Base-by-base conservation (phyloP, 495 filamentous ascomycete species). In the Amorphotheca resinae region DNA sequence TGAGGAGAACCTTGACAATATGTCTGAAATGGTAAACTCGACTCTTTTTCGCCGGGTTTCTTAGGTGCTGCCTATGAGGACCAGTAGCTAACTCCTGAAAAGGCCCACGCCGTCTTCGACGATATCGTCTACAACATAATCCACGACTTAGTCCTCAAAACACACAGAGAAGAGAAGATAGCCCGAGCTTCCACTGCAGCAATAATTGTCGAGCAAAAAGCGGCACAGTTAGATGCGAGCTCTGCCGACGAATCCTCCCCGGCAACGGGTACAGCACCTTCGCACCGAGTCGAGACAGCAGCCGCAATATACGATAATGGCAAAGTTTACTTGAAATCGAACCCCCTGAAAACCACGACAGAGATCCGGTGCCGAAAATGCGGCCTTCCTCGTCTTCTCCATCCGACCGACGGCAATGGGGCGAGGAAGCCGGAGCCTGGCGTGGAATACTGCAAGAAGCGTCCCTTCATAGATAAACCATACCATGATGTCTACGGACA, bases 401-500 rank as follows among this genome's bases (percentile, higher is more conserved):
- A 81, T 49, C 78, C 79, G 3, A 72, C 72, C 16, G 70, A 75
- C 21, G 79, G 79, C 22, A 68, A 69, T 41, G 74, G 74, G 17
- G 68, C 74, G 16, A 64, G 65, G 26, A 72, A 74, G 50, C 72
- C 74, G 5, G 77, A 82, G 46, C 70, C 72, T 1, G 66, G 72
- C 49, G 62, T 72, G 50, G 66, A 73, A 59, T 93, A 88, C 62
- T 93, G 85, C 67, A 77, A 77, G 52, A 79, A 74, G 44, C 77
- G 77, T 38, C 84, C 85, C 9, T 78, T 79, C 61, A 77, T 83
- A 53, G 73, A 73, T 41, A 73, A 77, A 53, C 74, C 78, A 1
- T 81, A 82, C 40, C 79, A 78, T 61, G 85, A 93, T 55, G 81
- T 89, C 32, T 85, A 91, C 56, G 84, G 83, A 38, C 86, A 87